These are phyloP conservation scores for Diaporthe aspalathi DNA, from an alignment of 2,329 filamentous ascomycete species.

Conservation along the genomic window DNA sequence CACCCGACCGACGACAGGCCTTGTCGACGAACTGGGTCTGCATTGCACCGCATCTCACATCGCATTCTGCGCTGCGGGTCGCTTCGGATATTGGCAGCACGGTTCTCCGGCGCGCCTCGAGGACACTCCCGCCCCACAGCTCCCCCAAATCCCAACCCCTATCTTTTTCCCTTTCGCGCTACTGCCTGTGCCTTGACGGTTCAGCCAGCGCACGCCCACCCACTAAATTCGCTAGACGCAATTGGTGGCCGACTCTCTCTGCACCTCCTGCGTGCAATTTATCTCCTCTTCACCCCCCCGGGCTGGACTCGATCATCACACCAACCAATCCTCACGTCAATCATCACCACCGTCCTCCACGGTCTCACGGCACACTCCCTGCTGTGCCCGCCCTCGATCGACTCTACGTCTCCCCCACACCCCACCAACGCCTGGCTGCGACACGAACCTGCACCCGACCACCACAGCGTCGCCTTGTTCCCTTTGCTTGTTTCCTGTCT, in stretches of 20 bases:
- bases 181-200: slow-evolving; percentile 41
- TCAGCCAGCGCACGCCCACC: slow-evolving; percentile 39
- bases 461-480: slow-evolving; percentile 32
- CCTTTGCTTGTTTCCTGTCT: slow-evolving; percentile 22
- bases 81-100: slow-evolving; percentile 36
- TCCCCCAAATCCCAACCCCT: slow-evolving; percentile 39
- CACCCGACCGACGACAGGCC: slow-evolving; percentile 23
- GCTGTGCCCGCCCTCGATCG: slow-evolving; percentile 10
- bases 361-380: slow-evolving; percentile 3
- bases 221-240: slow-evolving; percentile 41
- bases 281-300: slow-evolving; percentile 36
- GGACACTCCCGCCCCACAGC: slow-evolving; percentile 34
- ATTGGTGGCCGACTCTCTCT: slow-evolving; percentile 31
- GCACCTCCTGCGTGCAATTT: slow-evolving; percentile 33
- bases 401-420: slow-evolving; percentile 3
- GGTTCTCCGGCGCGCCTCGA: slow-evolving; percentile 35
- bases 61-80: slow-evolving; percentile 36
- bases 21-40: too few relatives aligned
- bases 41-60: not conserved
- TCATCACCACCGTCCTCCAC: slow-evolving; percentile 28
- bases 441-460: slow-evolving; percentile 36
- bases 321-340: slow-evolving; percentile 24
- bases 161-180: slow-evolving; percentile 38
- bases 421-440: slow-evolving; percentile 38
- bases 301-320: slow-evolving; percentile 40